Base-by-base conservation (phyloP, 148 eudicot genomes). In the Rheum nobile region DNA sequence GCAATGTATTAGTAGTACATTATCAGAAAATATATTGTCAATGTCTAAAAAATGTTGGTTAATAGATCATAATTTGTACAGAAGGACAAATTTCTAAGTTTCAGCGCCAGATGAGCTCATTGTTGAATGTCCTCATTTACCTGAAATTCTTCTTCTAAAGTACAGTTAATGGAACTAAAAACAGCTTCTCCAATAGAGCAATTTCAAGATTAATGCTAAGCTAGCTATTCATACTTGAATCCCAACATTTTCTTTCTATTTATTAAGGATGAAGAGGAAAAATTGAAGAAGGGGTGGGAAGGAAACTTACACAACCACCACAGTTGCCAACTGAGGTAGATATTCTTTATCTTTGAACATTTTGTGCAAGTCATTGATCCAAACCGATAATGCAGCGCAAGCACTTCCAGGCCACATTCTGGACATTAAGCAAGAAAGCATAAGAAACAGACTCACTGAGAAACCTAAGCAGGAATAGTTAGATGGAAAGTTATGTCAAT, bases 341-440 rank as follows among this genome's bases (percentile, higher is more conserved):
- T 86, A 85, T 78, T 83, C 84, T 76, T 91, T 86, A 42, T 81
- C 81, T 70, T 74, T 75, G 50, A 81, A 77, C 83, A 80, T 79
- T 73, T 78, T 82, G 71, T 75, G 75, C 93, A 94, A 86, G 76
- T 86, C 82, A 74, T 83, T 85, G 50, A 94, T 78, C 98, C 98
- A 94, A 75, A 90, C 80, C 57, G 90, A 90, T 85, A 94, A 76
- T 77, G 98, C 97, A 48, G 91, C 81, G 76, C 96, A 89, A 65
- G 91, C 87, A 74, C 91, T 84, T 71, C 98, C 97, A 38, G 98
- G 87, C 96, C 97, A 94, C 97, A 94, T 82, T 84, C 98, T 94
- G 86, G 72, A 77, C 42, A 70, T 80, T 34, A 67, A 75, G 67
- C 75, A 81, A 65, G 71, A 46, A n/a, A 70, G 68, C 26, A 38